A percentile compares a stretch with the other conserved stretches of the same genome.
Conservation (phyloP, 2,329 filamentous ascomycete genomes). For the Monosporascus sp. region DNA sequence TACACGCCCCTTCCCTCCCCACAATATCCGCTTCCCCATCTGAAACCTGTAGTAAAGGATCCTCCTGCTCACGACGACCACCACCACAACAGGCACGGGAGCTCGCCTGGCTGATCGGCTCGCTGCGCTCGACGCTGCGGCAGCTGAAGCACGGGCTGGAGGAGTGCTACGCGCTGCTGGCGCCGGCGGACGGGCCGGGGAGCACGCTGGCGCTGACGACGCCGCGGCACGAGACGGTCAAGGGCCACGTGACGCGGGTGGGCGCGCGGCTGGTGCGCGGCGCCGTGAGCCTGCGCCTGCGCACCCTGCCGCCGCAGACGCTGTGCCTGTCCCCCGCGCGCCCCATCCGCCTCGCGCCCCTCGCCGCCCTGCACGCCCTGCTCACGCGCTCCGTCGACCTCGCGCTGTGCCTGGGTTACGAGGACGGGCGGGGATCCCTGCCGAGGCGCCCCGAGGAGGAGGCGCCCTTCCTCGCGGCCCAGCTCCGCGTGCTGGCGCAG, state of each 20-base stretch:
- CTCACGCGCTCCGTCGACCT: slow-evolving; percentile 82
- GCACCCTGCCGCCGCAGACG: slow-evolving; percentile 54
- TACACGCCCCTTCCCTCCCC: slow-evolving; percentile 7
- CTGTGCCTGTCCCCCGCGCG: slow-evolving; percentile 43
- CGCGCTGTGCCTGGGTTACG: slow-evolving; percentile 63
- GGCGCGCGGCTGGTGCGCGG: slow-evolving; percentile 91
- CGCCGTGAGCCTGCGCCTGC: slow-evolving; percentile 70
- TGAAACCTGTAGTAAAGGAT: background rate
- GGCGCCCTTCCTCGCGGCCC: slow-evolving; percentile 48
- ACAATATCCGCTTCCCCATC: slow-evolving; percentile 1
- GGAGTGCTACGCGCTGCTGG: slow-evolving; percentile 82
- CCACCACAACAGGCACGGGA: slow-evolving; percentile 33
- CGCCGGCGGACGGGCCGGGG: slow-evolving; percentile 70
- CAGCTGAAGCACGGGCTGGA: slow-evolving; percentile 64
- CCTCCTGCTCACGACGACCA: slow-evolving; percentile 8
- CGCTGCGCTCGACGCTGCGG: slow-evolving; percentile 43
- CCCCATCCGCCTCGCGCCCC: slow-evolving; percentile 59
- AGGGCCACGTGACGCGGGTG: slow-evolving; percentile 85
- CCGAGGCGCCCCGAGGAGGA: slow-evolving; percentile 34
- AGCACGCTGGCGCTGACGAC: slow-evolving; percentile 88
- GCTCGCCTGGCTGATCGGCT: slow-evolving; percentile 48
- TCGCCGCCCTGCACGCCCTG: slow-evolving; percentile 67
- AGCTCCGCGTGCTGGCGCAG: slow-evolving; percentile 51
- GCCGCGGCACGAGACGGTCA: slow-evolving; percentile 79
- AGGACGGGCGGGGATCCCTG: slow-evolving; percentile 23